These are phyloP conservation scores for Stereum hirsutum DNA, from an alignment of 1,284 basidiomycete species.

Conservation along the genomic window DNA sequence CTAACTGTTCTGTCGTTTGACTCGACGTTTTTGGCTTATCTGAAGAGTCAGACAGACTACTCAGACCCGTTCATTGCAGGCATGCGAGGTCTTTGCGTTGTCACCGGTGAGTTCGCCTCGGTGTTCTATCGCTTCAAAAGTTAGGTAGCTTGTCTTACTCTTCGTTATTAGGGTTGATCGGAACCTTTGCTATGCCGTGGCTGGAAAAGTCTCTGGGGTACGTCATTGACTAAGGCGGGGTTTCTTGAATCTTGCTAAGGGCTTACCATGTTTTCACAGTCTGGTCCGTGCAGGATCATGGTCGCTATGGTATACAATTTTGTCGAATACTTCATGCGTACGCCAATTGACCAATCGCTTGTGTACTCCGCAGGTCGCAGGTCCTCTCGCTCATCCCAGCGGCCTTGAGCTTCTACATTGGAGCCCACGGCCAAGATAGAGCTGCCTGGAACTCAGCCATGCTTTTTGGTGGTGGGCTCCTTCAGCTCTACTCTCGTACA, in stretches of 20 bases:
- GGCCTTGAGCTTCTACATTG: slow-evolving; percentile 26
- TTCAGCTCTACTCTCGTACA: neutral
- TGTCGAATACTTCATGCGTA: slow-evolving; percentile 26
- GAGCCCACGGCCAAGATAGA: slow-evolving; percentile 12
- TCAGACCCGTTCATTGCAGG: slow-evolving; percentile 44
- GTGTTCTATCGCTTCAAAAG: neutral
- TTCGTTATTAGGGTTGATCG: slow-evolving; percentile 33
- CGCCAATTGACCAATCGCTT: slow-evolving; percentile 18
- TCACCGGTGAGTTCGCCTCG: neutral
- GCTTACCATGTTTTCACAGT: neutral
- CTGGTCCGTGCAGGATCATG: slow-evolving; percentile 38
- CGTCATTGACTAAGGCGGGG: too few species aligned
- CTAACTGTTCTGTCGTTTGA: slow-evolving; percentile 35
- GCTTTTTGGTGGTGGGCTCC: slow-evolving; percentile 24
- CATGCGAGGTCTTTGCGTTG: slow-evolving; percentile 38
- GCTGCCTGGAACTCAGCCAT: slow-evolving; percentile 25
- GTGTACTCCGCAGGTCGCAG: neutral
- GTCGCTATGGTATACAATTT: slow-evolving; percentile 22
- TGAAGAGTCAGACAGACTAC: slow-evolving; percentile 32
- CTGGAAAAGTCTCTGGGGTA: slow-evolving; percentile 30
- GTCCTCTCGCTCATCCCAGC: slow-evolving; percentile 16
- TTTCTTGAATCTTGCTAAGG: neutral
- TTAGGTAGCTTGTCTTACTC: neutral
- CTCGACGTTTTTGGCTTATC: slow-evolving; percentile 38
- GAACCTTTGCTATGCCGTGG: slow-evolving; percentile 34